Conservation (phyloP, 2,329 filamentous ascomycete species). For the Coniella lustricola region DNA sequence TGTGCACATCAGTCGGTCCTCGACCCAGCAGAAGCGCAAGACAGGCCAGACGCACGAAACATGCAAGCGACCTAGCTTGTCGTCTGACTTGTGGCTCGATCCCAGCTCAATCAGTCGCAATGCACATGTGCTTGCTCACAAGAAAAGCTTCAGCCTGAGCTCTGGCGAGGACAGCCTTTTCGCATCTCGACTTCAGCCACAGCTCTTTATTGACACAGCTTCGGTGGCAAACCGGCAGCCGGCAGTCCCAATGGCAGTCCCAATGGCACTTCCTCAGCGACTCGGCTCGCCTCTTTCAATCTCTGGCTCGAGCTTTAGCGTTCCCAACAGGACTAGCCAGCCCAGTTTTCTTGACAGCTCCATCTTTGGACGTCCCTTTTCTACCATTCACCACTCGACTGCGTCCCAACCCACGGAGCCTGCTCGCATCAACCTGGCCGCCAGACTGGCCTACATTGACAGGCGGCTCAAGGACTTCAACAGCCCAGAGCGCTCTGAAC, state of each 20-base stretch:
- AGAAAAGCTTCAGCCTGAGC: constrained; percentile 26
- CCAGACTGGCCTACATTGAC: constrained; percentile 51
- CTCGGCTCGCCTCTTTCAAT: constrained; percentile 54
- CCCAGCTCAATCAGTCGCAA: constrained; percentile 27
- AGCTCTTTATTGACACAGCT: constrained; percentile 8
- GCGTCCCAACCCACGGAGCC: constrained; percentile 27
- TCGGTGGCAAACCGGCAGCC: constrained; percentile 18
- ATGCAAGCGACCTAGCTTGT: constrained; percentile 49
- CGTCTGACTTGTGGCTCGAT: constrained; percentile 46
- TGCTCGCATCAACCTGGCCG: constrained; percentile 38
- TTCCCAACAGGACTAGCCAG: constrained; percentile 50
- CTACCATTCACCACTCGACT: constrained; percentile 46
- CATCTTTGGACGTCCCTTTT: constrained; percentile 44
- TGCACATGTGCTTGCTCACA: constrained; percentile 11
- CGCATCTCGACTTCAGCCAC: constrained; percentile 7
- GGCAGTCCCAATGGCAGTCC: constrained; percentile 22
- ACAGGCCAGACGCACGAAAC: constrained; percentile 42
- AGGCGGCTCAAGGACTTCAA: constrained; percentile 50
- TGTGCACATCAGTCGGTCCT: constrained; percentile 44
- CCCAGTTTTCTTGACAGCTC: constrained; percentile 38
- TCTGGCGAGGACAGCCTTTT: constrained; percentile 10
- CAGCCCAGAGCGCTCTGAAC: constrained; percentile 42
- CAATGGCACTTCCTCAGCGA: constrained; percentile 35
- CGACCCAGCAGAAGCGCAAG: constrained; percentile 50
- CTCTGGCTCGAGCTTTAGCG: constrained; percentile 47